Percentiles rank a stretch among this genome's conserved stretches.
Conservation (phyloP, 495 filamentous ascomycete genomes). For the Neurospora sp. region DNA sequence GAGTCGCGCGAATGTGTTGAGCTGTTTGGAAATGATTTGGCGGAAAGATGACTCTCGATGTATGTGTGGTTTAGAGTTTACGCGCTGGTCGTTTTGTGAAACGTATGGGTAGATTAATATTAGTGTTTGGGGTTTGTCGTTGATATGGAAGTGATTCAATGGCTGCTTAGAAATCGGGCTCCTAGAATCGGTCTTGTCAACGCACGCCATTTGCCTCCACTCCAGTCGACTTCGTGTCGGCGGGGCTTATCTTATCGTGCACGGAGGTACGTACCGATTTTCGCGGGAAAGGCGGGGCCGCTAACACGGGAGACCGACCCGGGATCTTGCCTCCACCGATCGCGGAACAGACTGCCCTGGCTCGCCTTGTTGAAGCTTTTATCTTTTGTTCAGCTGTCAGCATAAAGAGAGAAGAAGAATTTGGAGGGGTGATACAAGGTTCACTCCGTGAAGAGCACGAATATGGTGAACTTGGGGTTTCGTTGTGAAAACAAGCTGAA, state of each 20-base stretch:
- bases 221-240: neutral
- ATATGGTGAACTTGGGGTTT: too few relatives aligned
- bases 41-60: too few relatives aligned
- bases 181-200: neutral
- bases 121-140: neutral
- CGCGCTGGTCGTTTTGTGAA: too few relatives aligned
- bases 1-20: too few relatives aligned
- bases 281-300: neutral
- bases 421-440: neutral
- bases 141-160: neutral
- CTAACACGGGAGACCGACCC: neutral
- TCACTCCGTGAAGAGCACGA: neutral
- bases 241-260: neutral
- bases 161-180: neutral
- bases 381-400: neutral
- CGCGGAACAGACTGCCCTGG: neutral
- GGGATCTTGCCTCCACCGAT: neutral
- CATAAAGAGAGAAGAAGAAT: neutral
- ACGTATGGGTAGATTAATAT: too few relatives aligned
- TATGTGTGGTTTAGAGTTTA: too few relatives aligned
- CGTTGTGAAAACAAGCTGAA: neutral
- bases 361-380: neutral
- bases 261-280: neutral
- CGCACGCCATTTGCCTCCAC: neutral
- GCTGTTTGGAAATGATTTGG: too few relatives aligned